phyloP scores from a whole-genome alignment of 2,329 filamentous ascomycete genomes.

The Neocucurbitaria cava region DNA sequence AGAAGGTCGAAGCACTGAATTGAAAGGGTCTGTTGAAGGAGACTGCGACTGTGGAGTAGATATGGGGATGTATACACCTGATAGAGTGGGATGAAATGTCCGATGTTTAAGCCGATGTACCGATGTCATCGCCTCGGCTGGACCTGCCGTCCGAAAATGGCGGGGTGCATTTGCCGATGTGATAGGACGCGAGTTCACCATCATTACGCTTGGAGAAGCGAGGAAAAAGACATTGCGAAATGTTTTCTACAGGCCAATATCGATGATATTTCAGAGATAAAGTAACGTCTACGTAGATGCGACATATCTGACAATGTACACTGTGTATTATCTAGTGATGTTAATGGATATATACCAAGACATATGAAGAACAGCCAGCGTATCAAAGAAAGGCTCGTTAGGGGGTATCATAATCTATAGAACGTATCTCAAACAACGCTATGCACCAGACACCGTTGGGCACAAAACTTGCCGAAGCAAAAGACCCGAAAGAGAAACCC shows the following conservation, averaged over 20 bases:
- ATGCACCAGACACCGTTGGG: not conserved
- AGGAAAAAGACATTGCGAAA: no score
- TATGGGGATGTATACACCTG: not conserved
- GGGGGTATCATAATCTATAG: not conserved
- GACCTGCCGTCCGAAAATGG: slow-evolving; percentile 5
- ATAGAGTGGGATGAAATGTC: slow-evolving; percentile 9
- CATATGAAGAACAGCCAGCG: not conserved
- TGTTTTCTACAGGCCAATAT: no score
- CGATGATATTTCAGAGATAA: no score
- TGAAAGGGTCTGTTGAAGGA: slow-evolving; percentile 5
- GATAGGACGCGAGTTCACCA: not conserved
- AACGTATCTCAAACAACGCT: not conserved
- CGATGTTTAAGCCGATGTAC: slow-evolving; percentile 6
- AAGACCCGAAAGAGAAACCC: not conserved
- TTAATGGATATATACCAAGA: not conserved
- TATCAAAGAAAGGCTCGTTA: not conserved
- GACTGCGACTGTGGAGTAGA: not conserved
- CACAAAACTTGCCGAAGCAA: not conserved
- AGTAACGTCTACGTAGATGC: no score
- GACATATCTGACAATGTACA: no score
- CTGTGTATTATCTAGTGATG: not conserved
- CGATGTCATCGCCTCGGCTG: slow-evolving; percentile 7
- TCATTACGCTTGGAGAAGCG: no score
- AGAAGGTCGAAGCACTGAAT: not conserved
- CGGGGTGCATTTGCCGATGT: slow-evolving; percentile 5